Base-by-base conservation (phyloP, 2,329 filamentous ascomycete genomes). In the Daldinia eschscholtzii region DNA sequence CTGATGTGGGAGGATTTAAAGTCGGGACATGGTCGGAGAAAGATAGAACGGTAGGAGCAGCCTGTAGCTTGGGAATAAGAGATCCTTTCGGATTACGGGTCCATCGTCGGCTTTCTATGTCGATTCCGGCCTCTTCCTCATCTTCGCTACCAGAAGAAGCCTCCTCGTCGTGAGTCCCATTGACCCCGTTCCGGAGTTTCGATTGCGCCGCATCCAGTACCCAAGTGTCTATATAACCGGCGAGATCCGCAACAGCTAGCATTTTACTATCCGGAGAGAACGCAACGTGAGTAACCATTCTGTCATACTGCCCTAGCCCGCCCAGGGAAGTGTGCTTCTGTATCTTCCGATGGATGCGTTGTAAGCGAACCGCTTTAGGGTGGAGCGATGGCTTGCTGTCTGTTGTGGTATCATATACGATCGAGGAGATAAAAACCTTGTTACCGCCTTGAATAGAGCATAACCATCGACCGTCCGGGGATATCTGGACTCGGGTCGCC, bases 181-280 rank as follows among this genome's bases (percentile, higher is more conserved):
- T 73, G 44, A 73, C 71, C 12, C 76, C 77, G 60, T 81, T 77
- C 63, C 77, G 65, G 55, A 72, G 59, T 13, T 50, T 72, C 23
- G 58, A 70, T 71, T 88, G 85, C 73, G 86, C 79, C 41, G 86
- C 86, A 76, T 88, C 86, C 61, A 97, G 81, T 1, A 93, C 82
- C 92, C 94, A 99, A 18, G 91, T 93, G 77, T 98, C 94, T 35
- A 98, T 85, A 79, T 91, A 93, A 48, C 96, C 96, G 48, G 92
- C 90, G 59, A 98, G 81, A 78, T 98, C 95, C 55, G 91, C 90
- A 33, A 90, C 88, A 7, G 92, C 94, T 53, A 98, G 83, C 70
- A 97, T 88, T 72, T 87, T 89, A 77, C 92, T 93, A 77, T 97
- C 92, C 4, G 90, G 84, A 9, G 94, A 94, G 79, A 98, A 98